Percentiles rank a stretch among this genome's conserved stretches.
Evolutionary conservation across 352 stramenopile species (phyloP).

Genomic region (Phytopythium oedochilum): DNA sequence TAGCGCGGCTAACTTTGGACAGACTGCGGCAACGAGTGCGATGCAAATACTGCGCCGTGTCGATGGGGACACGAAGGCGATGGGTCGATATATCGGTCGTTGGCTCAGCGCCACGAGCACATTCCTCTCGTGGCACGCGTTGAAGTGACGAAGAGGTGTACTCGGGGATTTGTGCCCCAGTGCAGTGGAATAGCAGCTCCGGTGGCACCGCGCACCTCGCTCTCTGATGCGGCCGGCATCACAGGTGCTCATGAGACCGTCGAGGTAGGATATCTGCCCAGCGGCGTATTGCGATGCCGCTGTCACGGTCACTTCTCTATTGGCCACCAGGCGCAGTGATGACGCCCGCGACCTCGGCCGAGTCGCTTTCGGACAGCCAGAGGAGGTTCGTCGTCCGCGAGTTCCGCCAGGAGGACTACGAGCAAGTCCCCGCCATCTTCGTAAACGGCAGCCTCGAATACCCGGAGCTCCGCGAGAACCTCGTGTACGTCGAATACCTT

Average conservation of each 20-base stretch:
- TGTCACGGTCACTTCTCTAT: not conserved
- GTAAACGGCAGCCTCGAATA: conserved; percentile 26
- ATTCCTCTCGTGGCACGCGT: not conserved
- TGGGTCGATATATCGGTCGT: not conserved
- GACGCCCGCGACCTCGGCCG: not conserved
- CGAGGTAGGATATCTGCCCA: too few species aligned
- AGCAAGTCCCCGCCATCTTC: conserved; percentile 20
- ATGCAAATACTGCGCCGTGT: too few species aligned
- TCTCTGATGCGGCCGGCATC: too few species aligned
- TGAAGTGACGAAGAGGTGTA: conserved; percentile 3
- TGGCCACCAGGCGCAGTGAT: not conserved
- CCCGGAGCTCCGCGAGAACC: conserved; percentile 16
- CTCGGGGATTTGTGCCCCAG: not conserved
- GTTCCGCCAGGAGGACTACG: conserved; percentile 16
- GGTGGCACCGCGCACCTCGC: too few species aligned
- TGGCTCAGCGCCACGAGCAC: too few species aligned
- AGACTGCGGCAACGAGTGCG: not conserved
- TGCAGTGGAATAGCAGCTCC: not conserved
- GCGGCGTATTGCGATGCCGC: too few species aligned
- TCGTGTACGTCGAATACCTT: conserved; percentile 15
- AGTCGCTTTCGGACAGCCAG: not conserved
- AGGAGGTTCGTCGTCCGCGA: conserved; percentile 13
- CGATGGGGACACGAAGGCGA: too few species aligned
- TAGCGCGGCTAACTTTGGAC: not conserved
- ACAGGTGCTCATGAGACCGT: too few species aligned